These are phyloP conservation scores for Nitzschia palea DNA, from an alignment of 108 stramenopile genomes.

Conservation along the genomic window DNA sequence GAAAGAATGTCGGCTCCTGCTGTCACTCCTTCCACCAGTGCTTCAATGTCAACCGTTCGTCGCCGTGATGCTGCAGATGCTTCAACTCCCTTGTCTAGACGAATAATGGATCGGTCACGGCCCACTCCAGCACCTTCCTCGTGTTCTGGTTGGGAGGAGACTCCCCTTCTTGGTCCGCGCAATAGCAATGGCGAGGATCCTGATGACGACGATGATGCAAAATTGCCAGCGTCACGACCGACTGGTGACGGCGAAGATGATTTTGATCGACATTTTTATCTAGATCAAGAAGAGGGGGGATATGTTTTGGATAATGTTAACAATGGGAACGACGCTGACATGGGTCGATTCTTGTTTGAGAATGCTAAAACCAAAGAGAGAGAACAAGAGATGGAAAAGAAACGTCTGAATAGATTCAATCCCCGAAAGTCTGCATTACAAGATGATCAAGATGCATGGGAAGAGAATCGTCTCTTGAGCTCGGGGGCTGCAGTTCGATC, in stretches of 20 bases:
- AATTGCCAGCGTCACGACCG: neutral
- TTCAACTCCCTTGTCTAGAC: slow-evolving; percentile 20
- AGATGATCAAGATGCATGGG: slow-evolving; percentile 97
- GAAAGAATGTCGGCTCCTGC: neutral
- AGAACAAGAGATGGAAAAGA: slow-evolving; percentile 82
- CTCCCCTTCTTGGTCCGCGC: slow-evolving; percentile 20
- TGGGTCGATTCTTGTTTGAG: slow-evolving; percentile 85
- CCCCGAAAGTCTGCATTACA: slow-evolving; percentile 72
- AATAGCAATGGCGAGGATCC: no score
- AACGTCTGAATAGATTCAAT: slow-evolving; percentile 36
- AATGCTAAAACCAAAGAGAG: slow-evolving; percentile 70
- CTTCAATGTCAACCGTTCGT: slow-evolving; percentile 25
- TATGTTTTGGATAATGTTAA: slow-evolving; percentile 43
- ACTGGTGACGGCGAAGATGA: slow-evolving; percentile 42
- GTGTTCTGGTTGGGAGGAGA: slow-evolving; percentile 38
- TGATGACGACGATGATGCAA: slow-evolving; percentile 14
- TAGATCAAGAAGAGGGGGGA: slow-evolving; percentile 82
- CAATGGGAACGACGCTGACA: slow-evolving; percentile 30
- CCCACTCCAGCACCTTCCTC: slow-evolving; percentile 2
- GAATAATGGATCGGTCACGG: neutral
- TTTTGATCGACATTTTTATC: slow-evolving; percentile 92
- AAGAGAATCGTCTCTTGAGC: slow-evolving; percentile 90
- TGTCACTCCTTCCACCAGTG: slow-evolving; percentile 42
- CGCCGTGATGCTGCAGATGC: slow-evolving; percentile 14
- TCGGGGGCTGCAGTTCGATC: slow-evolving; percentile 79